Evolutionary conservation across 768 basidiomycete genomes (phyloP), one percentile per base, ranked within the genome.

Genomic region (Rhizopogon roseolus): DNA sequence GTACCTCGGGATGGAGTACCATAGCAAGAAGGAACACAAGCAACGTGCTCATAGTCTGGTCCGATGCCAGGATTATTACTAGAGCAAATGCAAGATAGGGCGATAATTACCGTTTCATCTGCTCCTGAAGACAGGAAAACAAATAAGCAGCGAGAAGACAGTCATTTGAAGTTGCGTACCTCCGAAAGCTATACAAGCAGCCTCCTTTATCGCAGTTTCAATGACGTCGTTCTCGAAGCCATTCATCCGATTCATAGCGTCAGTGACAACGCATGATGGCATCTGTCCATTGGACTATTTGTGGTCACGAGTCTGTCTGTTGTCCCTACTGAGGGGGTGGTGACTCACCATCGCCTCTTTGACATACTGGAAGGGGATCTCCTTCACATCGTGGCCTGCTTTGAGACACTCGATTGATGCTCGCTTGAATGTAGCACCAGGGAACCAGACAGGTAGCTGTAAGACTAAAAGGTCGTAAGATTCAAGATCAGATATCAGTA

Each of bases 341-440:
- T 34, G 19, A 40, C 61, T 44, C 27, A 71, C 72, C 10, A 69
- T 64, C 6, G 50, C 25, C 53, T 57, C 45, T 51, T 70, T 68
- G n/a, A n/a, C n/a, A n/a, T n/a, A n/a, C n/a, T n/a, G n/a, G n/a
- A 71, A 73, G 6, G 71, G 69, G 16, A 55, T 49, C 38, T 72
- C 65, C 8, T 61, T 57, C 22, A 68, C 44, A 6, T 54, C 60
- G 5, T 54, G 46, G 11, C 64, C 52, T 10, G 52, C 52, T 44
- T 64, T 50, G 3, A 64, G 57, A 60, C 63, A 65, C 13, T 50
- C 49, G 29, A 52, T 56, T 7, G 71, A 71, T 8, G 27, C 25
- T 41, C 60, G 60, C 52, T 66, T 68, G 53, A 75, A 71, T 11
- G 50, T 41, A 19, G 70, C 71, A 16, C 71, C 70, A 16, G 74